A percentile compares a stretch with the other conserved stretches of the same genome.
These are phyloP conservation scores for Ballota nigra DNA, from an alignment of 257 asterid genomes.

Conservation along the genomic window DNA sequence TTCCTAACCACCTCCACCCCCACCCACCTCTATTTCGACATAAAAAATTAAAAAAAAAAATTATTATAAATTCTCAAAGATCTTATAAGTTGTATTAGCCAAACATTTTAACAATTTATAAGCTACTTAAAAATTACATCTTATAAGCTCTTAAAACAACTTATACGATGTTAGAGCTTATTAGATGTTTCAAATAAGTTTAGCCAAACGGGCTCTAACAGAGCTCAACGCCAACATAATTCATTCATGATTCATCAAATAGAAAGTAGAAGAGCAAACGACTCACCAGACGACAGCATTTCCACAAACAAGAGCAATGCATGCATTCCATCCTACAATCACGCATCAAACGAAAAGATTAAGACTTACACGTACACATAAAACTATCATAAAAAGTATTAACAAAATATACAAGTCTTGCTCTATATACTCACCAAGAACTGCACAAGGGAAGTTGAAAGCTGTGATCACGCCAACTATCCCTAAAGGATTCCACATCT, in stretches of 20 bases:
- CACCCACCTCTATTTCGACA: no score
- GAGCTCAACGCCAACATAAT: not conserved
- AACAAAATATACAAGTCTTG: not conserved
- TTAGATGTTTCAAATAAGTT: no score
- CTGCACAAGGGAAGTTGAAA: slow-evolving; percentile 98
- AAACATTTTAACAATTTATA: no score
- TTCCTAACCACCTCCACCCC: no score
- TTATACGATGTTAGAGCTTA: no score
- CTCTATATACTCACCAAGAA: slow-evolving; percentile 68
- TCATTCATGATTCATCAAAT: not conserved
- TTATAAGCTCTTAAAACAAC: no score
- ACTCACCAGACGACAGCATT: slow-evolving; percentile 93
- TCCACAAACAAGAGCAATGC: slow-evolving; percentile 98
- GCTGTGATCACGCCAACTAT: slow-evolving; percentile 95
- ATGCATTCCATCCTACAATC: slow-evolving; percentile 92
- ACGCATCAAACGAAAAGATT: slow-evolving; percentile 19
- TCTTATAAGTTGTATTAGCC: no score
- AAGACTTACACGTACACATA: not conserved
- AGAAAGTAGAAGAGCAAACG: slow-evolving; percentile 9
- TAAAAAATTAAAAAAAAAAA: no score
- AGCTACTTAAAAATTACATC: no score
- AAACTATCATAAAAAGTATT: not conserved
- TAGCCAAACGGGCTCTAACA: no score
- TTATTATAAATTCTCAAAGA: no score
- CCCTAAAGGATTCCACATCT: slow-evolving; percentile 99